These are phyloP conservation scores for Racocetra persica DNA, from an alignment of 371 early-diverging fungal species.

Conservation along the genomic window DNA sequence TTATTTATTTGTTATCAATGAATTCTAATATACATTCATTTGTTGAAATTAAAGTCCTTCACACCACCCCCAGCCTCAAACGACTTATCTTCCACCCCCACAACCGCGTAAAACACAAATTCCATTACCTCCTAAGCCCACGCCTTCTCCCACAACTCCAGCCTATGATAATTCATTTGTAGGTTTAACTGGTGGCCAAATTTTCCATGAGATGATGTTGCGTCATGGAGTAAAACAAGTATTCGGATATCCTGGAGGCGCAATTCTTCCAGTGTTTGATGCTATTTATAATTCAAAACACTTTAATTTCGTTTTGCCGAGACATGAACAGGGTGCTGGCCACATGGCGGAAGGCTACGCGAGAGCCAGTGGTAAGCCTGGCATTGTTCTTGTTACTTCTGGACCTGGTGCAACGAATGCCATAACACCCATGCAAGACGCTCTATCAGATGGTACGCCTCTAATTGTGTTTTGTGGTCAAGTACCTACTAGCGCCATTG, in stretches of 20 bases:
- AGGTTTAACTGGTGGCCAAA: conserved; percentile 97
- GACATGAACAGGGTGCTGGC: conserved; percentile 98
- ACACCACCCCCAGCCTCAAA: background rate
- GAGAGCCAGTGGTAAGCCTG: conserved; percentile 91
- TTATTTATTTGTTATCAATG: background rate
- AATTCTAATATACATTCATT: background rate
- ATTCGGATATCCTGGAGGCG: conserved; percentile 98
- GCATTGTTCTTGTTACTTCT: conserved; percentile 94
- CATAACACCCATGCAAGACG: conserved; percentile 97
- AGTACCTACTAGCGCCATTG: conserved; percentile 91
- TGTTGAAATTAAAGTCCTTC: background rate
- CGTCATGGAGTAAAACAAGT: conserved; percentile 90
- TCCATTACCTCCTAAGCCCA: conserved; percentile 45
- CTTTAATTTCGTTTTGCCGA: conserved; percentile 93
- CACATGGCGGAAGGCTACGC: conserved; percentile 99
- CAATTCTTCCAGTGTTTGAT: conserved; percentile 96
- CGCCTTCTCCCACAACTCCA: conserved; percentile 39
- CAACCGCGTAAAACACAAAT: conserved; percentile 46
- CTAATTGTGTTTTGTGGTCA: conserved; percentile 96
- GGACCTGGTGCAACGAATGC: conserved; percentile 99
- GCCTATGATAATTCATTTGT: conserved; percentile 79
- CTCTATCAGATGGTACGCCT: conserved; percentile 93
- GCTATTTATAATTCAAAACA: conserved; percentile 95
- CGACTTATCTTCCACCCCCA: conserved; percentile 42
- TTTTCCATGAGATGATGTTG: conserved; percentile 98